A percentile compares a stretch with the other conserved stretches of the same genome.
phyloP scores from a whole-genome alignment of 2,329 filamentous ascomycete genomes.

The Talaromyces albobiverticillius region DNA sequence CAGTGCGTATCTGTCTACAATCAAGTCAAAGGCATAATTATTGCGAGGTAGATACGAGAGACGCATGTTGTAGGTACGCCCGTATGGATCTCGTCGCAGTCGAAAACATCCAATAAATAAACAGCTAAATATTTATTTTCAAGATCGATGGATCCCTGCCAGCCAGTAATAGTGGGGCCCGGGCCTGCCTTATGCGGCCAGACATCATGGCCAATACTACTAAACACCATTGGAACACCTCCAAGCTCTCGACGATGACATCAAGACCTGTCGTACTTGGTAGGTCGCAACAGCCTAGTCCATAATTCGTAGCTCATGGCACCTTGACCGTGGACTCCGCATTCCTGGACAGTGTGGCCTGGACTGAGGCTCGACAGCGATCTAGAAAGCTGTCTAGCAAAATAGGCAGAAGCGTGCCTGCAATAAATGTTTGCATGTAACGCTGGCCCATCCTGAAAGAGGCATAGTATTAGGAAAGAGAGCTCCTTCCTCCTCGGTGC shows the following conservation, averaged over 20 bases:
- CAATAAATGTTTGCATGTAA: neutral
- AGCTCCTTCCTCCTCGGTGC: neutral
- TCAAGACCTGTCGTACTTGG: neutral
- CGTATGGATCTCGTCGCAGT: too few species aligned
- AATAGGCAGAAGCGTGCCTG: slow-evolving; percentile 4
- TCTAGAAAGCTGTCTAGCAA: slow-evolving; percentile 5
- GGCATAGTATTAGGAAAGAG: neutral
- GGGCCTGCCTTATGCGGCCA: slow-evolving; percentile 1
- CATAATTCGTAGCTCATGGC: neutral
- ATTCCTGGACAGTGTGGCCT: neutral
- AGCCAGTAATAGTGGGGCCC: too few species aligned
- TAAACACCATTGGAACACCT: too few species aligned
- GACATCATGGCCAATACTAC: neutral
- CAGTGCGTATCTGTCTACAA: too few species aligned
- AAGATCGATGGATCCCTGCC: neutral
- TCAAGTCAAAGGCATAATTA: too few species aligned
- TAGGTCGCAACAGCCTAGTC: neutral
- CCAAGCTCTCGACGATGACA: neutral
- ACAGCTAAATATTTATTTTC: neutral
- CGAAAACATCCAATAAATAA: too few species aligned
- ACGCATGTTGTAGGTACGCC: too few species aligned
- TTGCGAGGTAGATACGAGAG: too few species aligned
- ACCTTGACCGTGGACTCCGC: slow-evolving; percentile 3
- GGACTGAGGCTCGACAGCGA: neutral
- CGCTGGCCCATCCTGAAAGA: neutral